Percentiles rank a stretch among this genome's conserved stretches.
Conservation (phyloP, 2,329 filamentous ascomycete species). For the Phialophora chinensis region DNA sequence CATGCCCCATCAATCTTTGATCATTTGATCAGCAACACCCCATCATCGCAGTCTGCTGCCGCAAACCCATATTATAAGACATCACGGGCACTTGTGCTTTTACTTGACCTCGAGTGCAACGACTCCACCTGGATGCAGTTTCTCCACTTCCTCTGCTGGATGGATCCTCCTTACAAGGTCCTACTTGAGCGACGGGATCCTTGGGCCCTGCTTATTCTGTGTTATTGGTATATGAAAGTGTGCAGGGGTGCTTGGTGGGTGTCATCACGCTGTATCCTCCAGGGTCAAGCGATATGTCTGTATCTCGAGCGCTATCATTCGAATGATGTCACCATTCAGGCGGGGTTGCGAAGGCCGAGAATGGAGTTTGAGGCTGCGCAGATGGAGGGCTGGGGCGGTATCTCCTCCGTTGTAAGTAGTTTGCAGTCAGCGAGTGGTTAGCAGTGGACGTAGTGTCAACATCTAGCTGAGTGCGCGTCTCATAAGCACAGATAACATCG, state of each 20-base stretch:
- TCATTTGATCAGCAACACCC: conserved; percentile 27
- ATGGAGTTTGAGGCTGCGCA: conserved; percentile 24
- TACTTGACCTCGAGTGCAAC: conserved; percentile 46
- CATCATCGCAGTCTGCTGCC: background rate
- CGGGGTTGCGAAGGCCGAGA: conserved; percentile 16
- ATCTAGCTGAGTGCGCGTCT: background rate
- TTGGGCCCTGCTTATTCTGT: conserved; percentile 60
- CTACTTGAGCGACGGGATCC: conserved; percentile 60
- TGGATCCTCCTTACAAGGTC: conserved; percentile 52
- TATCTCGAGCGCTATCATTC: conserved; percentile 47
- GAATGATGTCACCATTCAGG: conserved; percentile 23
- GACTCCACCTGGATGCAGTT: conserved; percentile 54
- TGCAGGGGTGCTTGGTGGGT: conserved; percentile 56
- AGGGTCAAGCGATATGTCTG: conserved; percentile 58
- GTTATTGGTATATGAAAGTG: conserved; percentile 63
- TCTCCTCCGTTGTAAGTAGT: conserved; percentile 5
- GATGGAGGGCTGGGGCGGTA: conserved; percentile 27
- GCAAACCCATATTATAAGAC: conserved; percentile 48
- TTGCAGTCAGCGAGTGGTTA: background rate
- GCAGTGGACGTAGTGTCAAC: background rate
- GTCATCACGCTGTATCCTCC: conserved; percentile 52
- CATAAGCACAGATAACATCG: background rate
- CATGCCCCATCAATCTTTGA: conserved; percentile 24
- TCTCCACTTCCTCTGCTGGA: conserved; percentile 55
- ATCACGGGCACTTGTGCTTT: conserved; percentile 44